A percentile compares a stretch with the other conserved stretches of the same genome.
These are phyloP conservation scores for Globisporangium radiosum DNA, from an alignment of 352 stramenopile species.

Conservation along the genomic window DNA sequence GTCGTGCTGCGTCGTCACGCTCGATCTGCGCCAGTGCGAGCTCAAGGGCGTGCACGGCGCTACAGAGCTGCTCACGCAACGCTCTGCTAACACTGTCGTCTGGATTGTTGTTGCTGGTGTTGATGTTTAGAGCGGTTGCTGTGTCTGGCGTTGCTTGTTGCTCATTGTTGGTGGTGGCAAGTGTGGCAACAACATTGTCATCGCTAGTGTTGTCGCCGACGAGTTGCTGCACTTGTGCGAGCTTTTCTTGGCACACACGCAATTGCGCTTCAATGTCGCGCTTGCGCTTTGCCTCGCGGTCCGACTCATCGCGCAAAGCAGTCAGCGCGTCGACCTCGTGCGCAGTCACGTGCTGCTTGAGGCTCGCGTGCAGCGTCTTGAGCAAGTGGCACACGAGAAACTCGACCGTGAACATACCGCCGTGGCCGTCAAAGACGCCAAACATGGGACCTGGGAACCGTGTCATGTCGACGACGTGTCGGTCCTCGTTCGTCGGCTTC, in stretches of 20 bases:
- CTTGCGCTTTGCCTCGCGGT: slow-evolving; percentile 19
- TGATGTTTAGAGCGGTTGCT: too few relatives aligned
- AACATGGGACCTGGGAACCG: slow-evolving; percentile 46
- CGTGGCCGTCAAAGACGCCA: slow-evolving; percentile 56
- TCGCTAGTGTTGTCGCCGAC: background rate
- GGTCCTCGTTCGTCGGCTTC: slow-evolving; percentile 60
- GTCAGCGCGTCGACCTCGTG: slow-evolving; percentile 18
- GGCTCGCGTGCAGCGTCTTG: slow-evolving; percentile 19
- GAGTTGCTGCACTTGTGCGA: slow-evolving; percentile 20
- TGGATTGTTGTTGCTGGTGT: too few relatives aligned
- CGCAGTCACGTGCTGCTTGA: slow-evolving; percentile 24
- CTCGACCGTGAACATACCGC: slow-evolving; percentile 41
- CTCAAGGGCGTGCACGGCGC: slow-evolving; percentile 21
- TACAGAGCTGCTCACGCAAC: slow-evolving; percentile 19
- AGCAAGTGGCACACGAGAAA: slow-evolving; percentile 40
- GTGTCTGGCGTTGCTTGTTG: background rate
- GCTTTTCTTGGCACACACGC: slow-evolving; percentile 21
- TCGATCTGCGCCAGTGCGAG: slow-evolving; percentile 25
- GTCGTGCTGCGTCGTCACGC: slow-evolving; percentile 20
- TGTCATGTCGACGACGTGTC: slow-evolving; percentile 21
- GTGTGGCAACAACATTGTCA: background rate
- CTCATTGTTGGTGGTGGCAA: background rate
- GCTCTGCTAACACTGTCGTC: background rate
- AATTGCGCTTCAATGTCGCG: slow-evolving; percentile 24
- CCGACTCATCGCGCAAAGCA: slow-evolving; percentile 11